Base-by-base conservation (phyloP, 2,329 filamentous ascomycete genomes). In the Cladophialophora carrionii region DNA sequence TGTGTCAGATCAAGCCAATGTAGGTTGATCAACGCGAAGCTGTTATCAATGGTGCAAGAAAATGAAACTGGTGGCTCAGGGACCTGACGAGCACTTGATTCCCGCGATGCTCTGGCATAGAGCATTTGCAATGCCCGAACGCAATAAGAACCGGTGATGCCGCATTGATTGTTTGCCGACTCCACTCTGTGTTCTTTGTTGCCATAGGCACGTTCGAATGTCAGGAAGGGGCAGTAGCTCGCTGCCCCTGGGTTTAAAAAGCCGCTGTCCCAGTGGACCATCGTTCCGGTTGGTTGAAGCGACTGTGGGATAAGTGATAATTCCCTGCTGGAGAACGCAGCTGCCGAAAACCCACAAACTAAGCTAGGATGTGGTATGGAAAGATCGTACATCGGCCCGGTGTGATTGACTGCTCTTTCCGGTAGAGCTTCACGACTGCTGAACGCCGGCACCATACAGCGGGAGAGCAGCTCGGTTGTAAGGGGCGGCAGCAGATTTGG, bases 121-220 rank as follows among this genome's bases (percentile, higher is more conserved):
- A 70, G 51, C 66, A 69, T 67, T 51, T 69, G 68, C 17, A 69
- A 46, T 3, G 61, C 46, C 2, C 68, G 61, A n/a, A 56, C 53
- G 24, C 41, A 61, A 56, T 60, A 69, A 4, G 68, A 57, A 4
- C 68, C 68, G n/a, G 49, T 64, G n/a, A 69, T 64, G 7, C 64
- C 68, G 49, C 67, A 70, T 49, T 68, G 66, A 43, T 70, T 70
- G 53, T 69, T 70, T 12, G 68, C 68, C 7, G 49, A 37, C 31
- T 70, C 68, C 14, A 70, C 60, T 3, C 64, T 61, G n/a, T 65
- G 54, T 52, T 70, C 58, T 37, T 61, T 63, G 32, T 66, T 63
- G 24, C 68, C 67, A 37, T 65, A 63, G 3, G 64, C 63, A 32
- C 66, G 58, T 51, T 70, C 67, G 46, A 70, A 70, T 6, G 65